phyloP scores from a whole-genome alignment of 192 early-diverging fungal species.

The Mortierella alpina region DNA sequence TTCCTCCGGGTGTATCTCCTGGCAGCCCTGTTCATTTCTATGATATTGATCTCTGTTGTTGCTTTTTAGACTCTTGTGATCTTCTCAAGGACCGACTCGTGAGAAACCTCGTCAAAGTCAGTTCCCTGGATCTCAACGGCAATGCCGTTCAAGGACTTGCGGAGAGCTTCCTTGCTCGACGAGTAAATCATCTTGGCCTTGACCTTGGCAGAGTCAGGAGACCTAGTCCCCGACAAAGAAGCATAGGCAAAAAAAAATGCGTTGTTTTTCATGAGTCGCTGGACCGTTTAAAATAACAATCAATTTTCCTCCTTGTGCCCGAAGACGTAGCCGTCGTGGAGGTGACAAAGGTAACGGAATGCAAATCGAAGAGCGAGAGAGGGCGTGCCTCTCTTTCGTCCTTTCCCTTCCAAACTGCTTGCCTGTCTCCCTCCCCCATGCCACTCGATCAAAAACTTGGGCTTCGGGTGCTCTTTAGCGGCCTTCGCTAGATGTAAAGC shows the following conservation, averaged over 20 bases:
- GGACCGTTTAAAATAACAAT: background rate
- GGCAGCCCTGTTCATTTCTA: background rate
- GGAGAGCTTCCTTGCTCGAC: conserved; percentile 82
- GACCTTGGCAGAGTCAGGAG: conserved; percentile 81
- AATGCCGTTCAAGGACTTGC: conserved; percentile 78
- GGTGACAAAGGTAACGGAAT: background rate
- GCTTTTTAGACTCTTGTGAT: conserved; percentile 26
- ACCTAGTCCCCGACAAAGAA: conserved; percentile 56
- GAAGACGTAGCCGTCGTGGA: background rate
- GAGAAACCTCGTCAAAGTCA: conserved; percentile 77
- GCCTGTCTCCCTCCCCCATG: too few relatives aligned
- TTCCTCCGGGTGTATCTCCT: too few relatives aligned
- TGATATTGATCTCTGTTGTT: too few relatives aligned
- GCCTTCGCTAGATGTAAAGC: too few relatives aligned
- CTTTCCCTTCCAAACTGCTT: too few relatives aligned
- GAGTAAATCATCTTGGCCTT: conserved; percentile 93
- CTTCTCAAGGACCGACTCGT: conserved; percentile 80
- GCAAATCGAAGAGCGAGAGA: too few relatives aligned
- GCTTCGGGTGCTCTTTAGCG: too few relatives aligned
- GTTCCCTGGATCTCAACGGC: conserved; percentile 87
- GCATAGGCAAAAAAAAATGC: background rate
- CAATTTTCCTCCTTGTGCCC: background rate
- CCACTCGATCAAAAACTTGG: too few relatives aligned
- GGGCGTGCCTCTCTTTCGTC: too few relatives aligned
- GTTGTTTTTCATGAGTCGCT: background rate